phyloP scores from a whole-genome alignment of 1,284 basidiomycete species.

The Sphagnurus paluster region DNA sequence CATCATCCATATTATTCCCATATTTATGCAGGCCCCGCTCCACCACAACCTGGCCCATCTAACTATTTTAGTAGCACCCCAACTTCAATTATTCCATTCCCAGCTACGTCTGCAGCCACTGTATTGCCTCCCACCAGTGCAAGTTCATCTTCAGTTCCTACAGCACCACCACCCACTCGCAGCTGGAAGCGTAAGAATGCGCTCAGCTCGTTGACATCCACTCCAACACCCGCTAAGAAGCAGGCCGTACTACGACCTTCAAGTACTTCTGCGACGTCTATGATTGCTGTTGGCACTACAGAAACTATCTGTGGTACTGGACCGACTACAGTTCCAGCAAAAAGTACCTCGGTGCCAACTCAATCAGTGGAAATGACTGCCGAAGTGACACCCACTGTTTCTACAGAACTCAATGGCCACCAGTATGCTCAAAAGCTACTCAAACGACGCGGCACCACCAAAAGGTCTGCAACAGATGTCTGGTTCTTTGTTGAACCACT shows the following conservation, averaged over 20 bases:
- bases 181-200: background rate
- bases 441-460: background rate
- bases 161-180: no score
- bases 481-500: background rate
- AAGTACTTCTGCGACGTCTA: background rate
- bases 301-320: background rate
- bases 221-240: background rate
- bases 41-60: no score
- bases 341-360: background rate
- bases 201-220: no score
- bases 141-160: no score
- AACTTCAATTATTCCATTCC: no score
- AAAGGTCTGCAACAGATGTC: background rate
- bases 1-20: no score
- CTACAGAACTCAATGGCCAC: background rate
- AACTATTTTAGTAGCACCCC: no score
- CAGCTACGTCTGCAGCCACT: no score
- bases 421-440: background rate
- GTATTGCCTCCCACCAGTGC: no score
- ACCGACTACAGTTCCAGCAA: background rate
- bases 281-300: background rate
- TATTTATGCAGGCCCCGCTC: no score
- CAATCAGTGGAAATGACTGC: no score
- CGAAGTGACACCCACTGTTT: no score
- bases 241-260: background rate